Percentiles rank a stretch among this genome's conserved stretches.
These are phyloP conservation scores for Niveomyces coronatus DNA, from an alignment of 2,329 filamentous ascomycete species.

Conservation along the genomic window DNA sequence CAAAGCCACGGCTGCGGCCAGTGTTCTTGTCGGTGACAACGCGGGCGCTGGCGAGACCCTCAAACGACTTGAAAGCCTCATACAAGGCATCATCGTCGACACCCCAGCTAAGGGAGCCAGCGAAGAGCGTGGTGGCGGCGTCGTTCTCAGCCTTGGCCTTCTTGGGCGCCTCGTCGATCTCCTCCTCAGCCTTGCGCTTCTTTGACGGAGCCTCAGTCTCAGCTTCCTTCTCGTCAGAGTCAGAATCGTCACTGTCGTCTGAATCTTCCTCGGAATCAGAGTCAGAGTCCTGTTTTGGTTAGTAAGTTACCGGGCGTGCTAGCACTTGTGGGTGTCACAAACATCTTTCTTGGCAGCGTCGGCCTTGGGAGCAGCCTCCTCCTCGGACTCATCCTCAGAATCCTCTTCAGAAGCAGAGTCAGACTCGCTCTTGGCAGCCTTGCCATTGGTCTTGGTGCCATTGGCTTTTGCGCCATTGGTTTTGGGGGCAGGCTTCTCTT, in stretches of 20 bases:
- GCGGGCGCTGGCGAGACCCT: slow-evolving; percentile 60
- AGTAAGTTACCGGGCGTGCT: no score
- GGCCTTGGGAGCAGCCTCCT: slow-evolving; percentile 21
- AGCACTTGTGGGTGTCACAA: slow-evolving; percentile 2
- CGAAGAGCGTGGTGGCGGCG: slow-evolving; percentile 58
- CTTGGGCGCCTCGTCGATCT: slow-evolving; percentile 45
- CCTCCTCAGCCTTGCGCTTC: slow-evolving; percentile 40
- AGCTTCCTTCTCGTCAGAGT: slow-evolving; percentile 25
- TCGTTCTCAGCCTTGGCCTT: slow-evolving; percentile 53
- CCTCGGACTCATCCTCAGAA: slow-evolving; percentile 29
- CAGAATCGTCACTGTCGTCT: slow-evolving; percentile 19
- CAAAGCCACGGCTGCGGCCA: slow-evolving; percentile 83
- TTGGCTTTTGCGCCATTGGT: slow-evolving; percentile 16
- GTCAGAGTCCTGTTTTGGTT: slow-evolving; percentile 20
- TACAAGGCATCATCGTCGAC: slow-evolving; percentile 75
- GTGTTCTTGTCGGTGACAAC: slow-evolving; percentile 75
- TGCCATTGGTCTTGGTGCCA: slow-evolving; percentile 14
- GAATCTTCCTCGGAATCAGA: slow-evolving; percentile 28
- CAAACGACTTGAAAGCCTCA: slow-evolving; percentile 71
- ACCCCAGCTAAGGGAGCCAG: slow-evolving; percentile 85
- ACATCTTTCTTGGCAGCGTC: slow-evolving; percentile 19
- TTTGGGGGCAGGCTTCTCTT: slow-evolving; percentile 27
- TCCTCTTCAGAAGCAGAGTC: slow-evolving; percentile 28
- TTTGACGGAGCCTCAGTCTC: slow-evolving; percentile 31
- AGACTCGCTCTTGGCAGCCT: slow-evolving; percentile 16